Evolutionary conservation across 73 alveolate species (phyloP), one percentile per base, ranked within the genome.

Genomic region (Stentor coeruleus): DNA sequence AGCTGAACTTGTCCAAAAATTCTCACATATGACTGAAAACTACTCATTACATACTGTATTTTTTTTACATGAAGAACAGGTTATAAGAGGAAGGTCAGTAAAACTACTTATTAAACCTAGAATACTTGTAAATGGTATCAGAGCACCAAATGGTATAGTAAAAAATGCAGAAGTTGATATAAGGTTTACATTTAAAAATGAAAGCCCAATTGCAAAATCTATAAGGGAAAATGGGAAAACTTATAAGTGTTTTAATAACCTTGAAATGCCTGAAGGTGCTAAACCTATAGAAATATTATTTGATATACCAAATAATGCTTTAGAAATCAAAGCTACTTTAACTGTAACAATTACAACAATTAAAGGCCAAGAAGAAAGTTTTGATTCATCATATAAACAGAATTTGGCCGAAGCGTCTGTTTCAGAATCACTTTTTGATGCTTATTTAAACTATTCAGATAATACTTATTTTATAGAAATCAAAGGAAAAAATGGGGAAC

Each of bases 61-160:
- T 38, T 39, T 75, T 6, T 1, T 75, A 20, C 26, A 75, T 2
- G 83, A 75, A 38, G 83, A 75, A 37, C 83, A 75, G 38, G 80
- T 90, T 39, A 39, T 90, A 3, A 83, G 86, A 74, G 96, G 96
- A 55, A 83, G 81, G 81, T 41, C 73, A 39, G 91, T 93, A 31
- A 38, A 66, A 38, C 39, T 90, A 20, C 35, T 87, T 33, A 57
- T 90, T 20, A 76, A 81, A 38, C 96, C 96, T 0, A 30, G n/a
- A n/a, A 38, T 87, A 3, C 75, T 79, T 35, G 87, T 92, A 35
- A 92, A 95, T 84, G 95, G 90, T 36, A 79, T 95, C 80, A 76
- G 83, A 80, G 90, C 94, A 26, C 49, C 89, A 3, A 72, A 90
- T 20, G 59, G 80, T 38, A 33, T 88, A 73, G 66, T 95, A 6